These are phyloP conservation scores for Funneliformis geosporum DNA, from an alignment of 192 early-diverging fungal species.

Conservation along the genomic window DNA sequence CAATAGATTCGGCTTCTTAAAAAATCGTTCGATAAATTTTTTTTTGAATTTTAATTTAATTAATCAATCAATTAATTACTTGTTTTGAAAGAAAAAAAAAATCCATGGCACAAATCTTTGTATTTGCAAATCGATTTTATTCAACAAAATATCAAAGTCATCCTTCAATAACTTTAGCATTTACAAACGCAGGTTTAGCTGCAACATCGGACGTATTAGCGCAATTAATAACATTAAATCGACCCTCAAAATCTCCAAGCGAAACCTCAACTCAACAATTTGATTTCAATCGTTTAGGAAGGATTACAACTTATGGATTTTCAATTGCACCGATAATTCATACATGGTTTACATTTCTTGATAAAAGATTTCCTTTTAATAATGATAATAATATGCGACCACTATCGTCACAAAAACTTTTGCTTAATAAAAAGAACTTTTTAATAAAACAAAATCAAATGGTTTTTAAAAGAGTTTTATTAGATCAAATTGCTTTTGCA, in stretches of 20 bases:
- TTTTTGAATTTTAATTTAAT: too few species aligned
- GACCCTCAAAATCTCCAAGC: neutral
- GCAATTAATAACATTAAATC: constrained; percentile 43
- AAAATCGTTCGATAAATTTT: too few species aligned
- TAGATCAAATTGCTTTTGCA: constrained; percentile 68
- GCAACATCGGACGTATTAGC: constrained; percentile 66
- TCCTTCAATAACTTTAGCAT: constrained; percentile 65
- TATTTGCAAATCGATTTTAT: constrained; percentile 41
- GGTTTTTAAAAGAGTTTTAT: constrained; percentile 37
- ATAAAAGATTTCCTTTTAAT: constrained; percentile 59
- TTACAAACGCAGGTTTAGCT: constrained; percentile 67
- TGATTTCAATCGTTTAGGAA: constrained; percentile 51
- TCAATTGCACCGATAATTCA: constrained; percentile 68
- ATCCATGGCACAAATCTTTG: constrained; percentile 30
- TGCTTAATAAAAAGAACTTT: neutral
- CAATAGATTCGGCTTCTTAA: too few species aligned
- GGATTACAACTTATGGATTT: constrained; percentile 71
- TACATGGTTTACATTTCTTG: constrained; percentile 70
- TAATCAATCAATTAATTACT: too few species aligned
- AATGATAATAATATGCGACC: neutral
- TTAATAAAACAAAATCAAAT: constrained; percentile 1
- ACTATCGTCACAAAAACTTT: neutral
- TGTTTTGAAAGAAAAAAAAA: too few species aligned
- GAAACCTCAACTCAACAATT: constrained; percentile 24
- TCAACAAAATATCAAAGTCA: constrained; percentile 48